Percentiles rank a stretch among this genome's conserved stretches.
Conservation (phyloP, 371 early-diverging fungal species). For the Mortierella sp. region DNA sequence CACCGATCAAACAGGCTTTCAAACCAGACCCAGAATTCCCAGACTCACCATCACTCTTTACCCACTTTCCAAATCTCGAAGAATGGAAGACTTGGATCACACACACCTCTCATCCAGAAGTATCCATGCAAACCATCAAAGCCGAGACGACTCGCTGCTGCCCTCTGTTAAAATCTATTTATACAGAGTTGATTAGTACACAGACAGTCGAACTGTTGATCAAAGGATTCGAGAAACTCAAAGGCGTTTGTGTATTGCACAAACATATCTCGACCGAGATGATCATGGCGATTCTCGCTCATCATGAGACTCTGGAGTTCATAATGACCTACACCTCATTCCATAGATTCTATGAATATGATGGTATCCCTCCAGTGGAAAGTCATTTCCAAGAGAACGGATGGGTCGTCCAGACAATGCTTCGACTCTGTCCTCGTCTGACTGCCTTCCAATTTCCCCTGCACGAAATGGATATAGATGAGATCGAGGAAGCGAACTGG, state of each 20-base stretch:
- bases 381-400: not conserved
- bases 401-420: not conserved
- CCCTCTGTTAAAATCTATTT: not conserved
- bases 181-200: not conserved
- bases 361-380: not conserved
- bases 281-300: not conserved
- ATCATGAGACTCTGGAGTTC: not conserved
- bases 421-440: constrained; percentile 1
- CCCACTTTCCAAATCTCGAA: constrained; percentile 5
- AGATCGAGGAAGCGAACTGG: constrained; percentile 5
- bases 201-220: not conserved
- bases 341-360: not conserved
- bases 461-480: constrained; percentile 7
- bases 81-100: not conserved
- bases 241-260: not conserved
- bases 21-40: not conserved
- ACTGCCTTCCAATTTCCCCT: not conserved
- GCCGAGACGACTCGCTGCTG: constrained; percentile 1
- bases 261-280: not conserved
- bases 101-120: not conserved
- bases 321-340: not conserved
- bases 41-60: not conserved
- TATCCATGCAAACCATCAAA: not conserved
- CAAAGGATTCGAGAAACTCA: constrained; percentile 5
- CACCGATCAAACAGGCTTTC: constrained; percentile 10